Percentiles rank a stretch among this genome's conserved stretches.
Evolutionary conservation across 345 rosid species (phyloP).

Genomic region (Lagerstroemia speciosa): DNA sequence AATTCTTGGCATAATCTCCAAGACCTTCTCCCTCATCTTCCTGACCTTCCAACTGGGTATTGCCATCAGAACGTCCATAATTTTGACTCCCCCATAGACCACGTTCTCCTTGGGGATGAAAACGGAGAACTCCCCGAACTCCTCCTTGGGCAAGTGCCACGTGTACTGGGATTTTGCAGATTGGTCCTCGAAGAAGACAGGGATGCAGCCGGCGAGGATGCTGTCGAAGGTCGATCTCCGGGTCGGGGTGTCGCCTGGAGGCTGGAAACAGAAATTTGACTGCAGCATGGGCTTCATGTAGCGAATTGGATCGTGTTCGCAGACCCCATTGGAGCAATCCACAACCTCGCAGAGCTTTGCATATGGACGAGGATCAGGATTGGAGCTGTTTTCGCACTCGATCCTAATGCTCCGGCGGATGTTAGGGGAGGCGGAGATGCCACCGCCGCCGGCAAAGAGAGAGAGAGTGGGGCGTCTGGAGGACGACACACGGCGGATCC

Average conservation of each 20-base stretch:
- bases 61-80: constrained; percentile 58
- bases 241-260: constrained; percentile 87
- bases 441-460: constrained; percentile 92
- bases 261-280: constrained; percentile 76
- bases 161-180: constrained; percentile 60
- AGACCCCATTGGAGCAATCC: constrained; percentile 80
- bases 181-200: constrained; percentile 83
- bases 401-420: constrained; percentile 73
- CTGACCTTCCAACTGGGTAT: constrained; percentile 51
- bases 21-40: constrained; percentile 60
- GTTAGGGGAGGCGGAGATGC: constrained; percentile 45
- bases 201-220: constrained; percentile 78
- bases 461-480: constrained; percentile 47
- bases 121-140: constrained; percentile 49
- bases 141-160: constrained; percentile 66
- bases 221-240: constrained; percentile 78
- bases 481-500: constrained; percentile 53
- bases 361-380: constrained; percentile 8
- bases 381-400: constrained; percentile 45
- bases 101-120: constrained; percentile 77
- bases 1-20: constrained; percentile 64
- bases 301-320: constrained; percentile 81
- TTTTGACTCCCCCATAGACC: constrained; percentile 54
- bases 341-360: constrained; percentile 55
- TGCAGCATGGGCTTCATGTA: constrained; percentile 76